Evolutionary conservation across 2,329 filamentous ascomycete species (phyloP).

Genomic region (Colletotrichum endophyticum): DNA sequence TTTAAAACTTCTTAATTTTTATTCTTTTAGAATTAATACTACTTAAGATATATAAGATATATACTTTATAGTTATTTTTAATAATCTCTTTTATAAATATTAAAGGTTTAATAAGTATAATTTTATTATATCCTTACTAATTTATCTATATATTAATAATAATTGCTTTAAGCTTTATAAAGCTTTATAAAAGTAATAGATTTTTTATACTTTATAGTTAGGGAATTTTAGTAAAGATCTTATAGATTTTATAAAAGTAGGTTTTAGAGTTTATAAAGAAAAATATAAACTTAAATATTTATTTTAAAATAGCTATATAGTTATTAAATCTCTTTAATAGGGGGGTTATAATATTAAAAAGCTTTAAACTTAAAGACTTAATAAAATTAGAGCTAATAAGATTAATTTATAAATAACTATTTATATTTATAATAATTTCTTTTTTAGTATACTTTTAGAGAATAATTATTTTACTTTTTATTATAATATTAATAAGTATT

Average conservation of each 20-base stretch:
- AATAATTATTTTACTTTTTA: too few relatives aligned
- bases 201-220: background rate
- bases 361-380: background rate
- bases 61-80: background rate
- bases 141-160: background rate
- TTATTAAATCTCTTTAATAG: background rate
- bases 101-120: background rate
- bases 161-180: background rate
- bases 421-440: background rate
- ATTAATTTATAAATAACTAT: background rate
- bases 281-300: background rate
- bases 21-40: background rate
- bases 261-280: background rate
- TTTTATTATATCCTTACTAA: background rate
- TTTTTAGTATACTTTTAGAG: too few relatives aligned
- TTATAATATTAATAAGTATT: too few relatives aligned
- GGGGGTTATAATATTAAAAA: background rate
- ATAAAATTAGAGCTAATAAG: background rate
- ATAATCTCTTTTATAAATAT: background rate
- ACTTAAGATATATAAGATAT: background rate
- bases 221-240: background rate
- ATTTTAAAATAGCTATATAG: background rate
- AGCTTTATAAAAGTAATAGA: background rate
- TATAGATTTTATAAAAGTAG: background rate
- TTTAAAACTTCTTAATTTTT: background rate